phyloP scores from a whole-genome alignment of 2,329 filamentous ascomycete species.

The Periconia macrospinosa region DNA sequence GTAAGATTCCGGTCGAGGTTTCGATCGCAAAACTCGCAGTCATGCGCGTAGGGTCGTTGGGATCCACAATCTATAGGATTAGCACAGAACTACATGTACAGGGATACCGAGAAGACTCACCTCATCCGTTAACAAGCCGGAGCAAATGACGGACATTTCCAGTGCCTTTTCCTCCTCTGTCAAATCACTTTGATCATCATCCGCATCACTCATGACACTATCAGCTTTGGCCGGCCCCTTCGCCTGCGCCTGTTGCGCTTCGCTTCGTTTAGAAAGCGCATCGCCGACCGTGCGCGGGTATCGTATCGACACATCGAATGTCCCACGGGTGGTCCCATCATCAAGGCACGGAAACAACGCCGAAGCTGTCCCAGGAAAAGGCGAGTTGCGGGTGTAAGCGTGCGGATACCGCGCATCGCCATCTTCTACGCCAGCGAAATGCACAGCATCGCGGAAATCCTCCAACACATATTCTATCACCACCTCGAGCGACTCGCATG shows the following conservation, averaged over 20 bases:
- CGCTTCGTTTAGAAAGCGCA: constrained; percentile 51
- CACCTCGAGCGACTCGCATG: constrained; percentile 63
- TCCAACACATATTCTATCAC: constrained; percentile 77
- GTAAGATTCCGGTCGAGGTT: constrained; percentile 64
- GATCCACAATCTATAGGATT: constrained; percentile 61
- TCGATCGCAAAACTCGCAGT: constrained; percentile 79
- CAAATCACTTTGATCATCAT: constrained; percentile 49
- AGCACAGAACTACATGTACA: constrained; percentile 4
- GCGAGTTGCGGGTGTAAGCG: constrained; percentile 81
- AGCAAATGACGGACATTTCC: constrained; percentile 89
- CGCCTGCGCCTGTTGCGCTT: constrained; percentile 12
- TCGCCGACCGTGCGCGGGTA: constrained; percentile 86
- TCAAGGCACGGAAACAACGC: constrained; percentile 94
- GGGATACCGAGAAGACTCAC: constrained; percentile 31
- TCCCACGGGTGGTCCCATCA: constrained; percentile 75
- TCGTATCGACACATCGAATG: constrained; percentile 86
- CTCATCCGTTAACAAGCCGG: constrained; percentile 86
- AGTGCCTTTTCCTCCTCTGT: constrained; percentile 80
- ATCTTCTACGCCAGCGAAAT: constrained; percentile 84
- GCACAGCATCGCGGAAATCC: constrained; percentile 80
- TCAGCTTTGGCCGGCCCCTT: constrained; percentile 33
- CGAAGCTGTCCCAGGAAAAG: constrained; percentile 76
- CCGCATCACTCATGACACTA: constrained; percentile 35
- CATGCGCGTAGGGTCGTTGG: constrained; percentile 77
- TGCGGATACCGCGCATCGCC: constrained; percentile 85